Evolutionary conservation across 2,329 filamentous ascomycete species (phyloP), one percentile per base, ranked within the genome.

Genomic region (Bretziella fagacearum): DNA sequence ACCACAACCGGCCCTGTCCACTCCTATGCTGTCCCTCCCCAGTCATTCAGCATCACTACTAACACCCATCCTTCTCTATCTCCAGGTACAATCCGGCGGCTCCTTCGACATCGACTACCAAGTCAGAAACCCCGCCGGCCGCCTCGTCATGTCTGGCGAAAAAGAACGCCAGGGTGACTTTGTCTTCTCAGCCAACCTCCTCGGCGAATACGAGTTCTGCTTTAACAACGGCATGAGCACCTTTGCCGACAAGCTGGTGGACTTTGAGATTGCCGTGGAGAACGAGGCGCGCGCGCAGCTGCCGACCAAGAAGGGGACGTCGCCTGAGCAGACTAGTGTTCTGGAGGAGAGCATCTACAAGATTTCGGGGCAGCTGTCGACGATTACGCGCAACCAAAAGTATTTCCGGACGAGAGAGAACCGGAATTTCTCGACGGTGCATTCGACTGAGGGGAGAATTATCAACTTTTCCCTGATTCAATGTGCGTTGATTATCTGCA

Each of bases 381-480:
- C 87, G 52, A 91, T 98, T 60, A 86, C 84, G 35, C 77, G 91
- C 58, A 95, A 94, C 69, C 91, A 98, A 60, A 98, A 98, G 63
- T 98, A 98, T 70, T 98, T 98, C 78, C 83, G 93, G 53, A 98
- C 91, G 2, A 79, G 91, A 55, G 91, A 98, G 71, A 98, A 98
- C 73, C 77, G 91, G 52, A 98, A 98, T 67, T 96, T 98, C 67
- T 93, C 84, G 67, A 98, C 91, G 7, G 91, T 98, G 57, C 75
- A 84, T 62, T 95, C 87, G 67, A 98, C 91, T 33, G 91, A 98
- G 70, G 77, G 77, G 61, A 74, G 91, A 53, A 98, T 98, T 58
- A 86, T 95, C 68, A 96, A 95, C 66, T 94, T 98, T 64, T 93
- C 84, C 61, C 70, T 98, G 59, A 81, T 96, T 56, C 91, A 98